Base-by-base conservation (phyloP, 768 basidiomycete genomes). In the Epithele typhae region DNA sequence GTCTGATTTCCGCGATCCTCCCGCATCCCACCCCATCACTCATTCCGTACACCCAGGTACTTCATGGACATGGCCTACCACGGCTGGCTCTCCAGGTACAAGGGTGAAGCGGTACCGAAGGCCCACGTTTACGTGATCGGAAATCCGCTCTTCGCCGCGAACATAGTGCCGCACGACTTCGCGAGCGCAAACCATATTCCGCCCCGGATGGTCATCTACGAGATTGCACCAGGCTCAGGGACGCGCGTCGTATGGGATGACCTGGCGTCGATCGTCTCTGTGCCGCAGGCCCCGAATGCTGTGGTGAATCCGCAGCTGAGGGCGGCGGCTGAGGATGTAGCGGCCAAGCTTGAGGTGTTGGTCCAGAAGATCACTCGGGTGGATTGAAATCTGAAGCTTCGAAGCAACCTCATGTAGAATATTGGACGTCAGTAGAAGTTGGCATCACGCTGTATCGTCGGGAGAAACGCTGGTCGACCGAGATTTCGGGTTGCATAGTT, bases 71-170 rank as follows among this genome's bases (percentile, higher is more conserved):
- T 33, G 1, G 23, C 43, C 15, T 46, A 53, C 37, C 48, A 56
- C 36, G 21, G 32, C 15, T 56, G 51, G 51, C 35, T 52, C 19
- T 35, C 25, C n/a, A 40, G 46, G 7, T 49, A 53, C 22, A 43
- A 17, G 10, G 43, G 43, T 17, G 34, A 41, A n/a, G 4, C 43
- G 6, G 17, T 19, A 36, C 46, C 55, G 53, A 19, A 48, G 24
- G 61, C 69, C 1, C 54, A 66, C 34, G 56, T 72, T 11, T 80
- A 80, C 59, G 69, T 65, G 23, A 64, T 77, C 45, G 77, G 77
- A 15, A 78, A 78, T 58, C 78, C 78, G 2, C 59, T 76, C 40
- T 61, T 76, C 37, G 78, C 76, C 0, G 69, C 75, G 46, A 59
- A 56, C 2, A 69, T 80, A 52, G 43, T 79, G 41, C 54, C 61